Evolutionary conservation across 1,284 basidiomycete species (phyloP).

Genomic region (Naganishia sp.): DNA sequence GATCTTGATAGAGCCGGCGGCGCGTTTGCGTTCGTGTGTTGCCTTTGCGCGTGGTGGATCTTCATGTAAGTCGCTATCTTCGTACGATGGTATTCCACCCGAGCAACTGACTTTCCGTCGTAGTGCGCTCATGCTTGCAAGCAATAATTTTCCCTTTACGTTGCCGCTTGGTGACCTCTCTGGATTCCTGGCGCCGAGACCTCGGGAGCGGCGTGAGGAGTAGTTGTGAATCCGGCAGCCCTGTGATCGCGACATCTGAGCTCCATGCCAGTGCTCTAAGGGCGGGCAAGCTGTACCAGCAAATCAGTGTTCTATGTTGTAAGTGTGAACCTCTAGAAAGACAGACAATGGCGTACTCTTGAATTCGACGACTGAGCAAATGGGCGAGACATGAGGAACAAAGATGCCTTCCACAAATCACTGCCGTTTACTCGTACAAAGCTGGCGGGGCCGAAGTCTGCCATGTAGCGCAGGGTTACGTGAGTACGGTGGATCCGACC

Average conservation of each 20-base stretch:
- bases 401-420: too few species aligned
- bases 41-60: slow-evolving; percentile 28
- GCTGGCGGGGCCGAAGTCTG: too few species aligned
- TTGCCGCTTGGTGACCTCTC: slow-evolving; percentile 26
- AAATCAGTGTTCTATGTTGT: too few species aligned
- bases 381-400: too few species aligned
- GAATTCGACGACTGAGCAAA: too few species aligned
- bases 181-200: slow-evolving; percentile 19
- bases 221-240: background rate
- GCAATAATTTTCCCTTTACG: slow-evolving; percentile 27
- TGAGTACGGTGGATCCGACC: too few species aligned
- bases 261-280: background rate
- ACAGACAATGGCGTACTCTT: too few species aligned
- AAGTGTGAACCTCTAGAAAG: too few species aligned
- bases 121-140: slow-evolving; percentile 26
- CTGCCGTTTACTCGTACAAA: too few species aligned
- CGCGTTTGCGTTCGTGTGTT: slow-evolving; percentile 26
- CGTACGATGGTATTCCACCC: background rate
- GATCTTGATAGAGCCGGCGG: slow-evolving; percentile 20
- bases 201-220: slow-evolving; percentile 3
- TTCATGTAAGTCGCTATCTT: slow-evolving; percentile 13
- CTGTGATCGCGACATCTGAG: background rate
- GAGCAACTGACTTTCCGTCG: background rate
- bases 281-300: too few species aligned
- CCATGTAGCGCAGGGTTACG: too few species aligned